Evolutionary conservation across 768 basidiomycete genomes (phyloP).

Genomic region (Mycena rebaudengoi): DNA sequence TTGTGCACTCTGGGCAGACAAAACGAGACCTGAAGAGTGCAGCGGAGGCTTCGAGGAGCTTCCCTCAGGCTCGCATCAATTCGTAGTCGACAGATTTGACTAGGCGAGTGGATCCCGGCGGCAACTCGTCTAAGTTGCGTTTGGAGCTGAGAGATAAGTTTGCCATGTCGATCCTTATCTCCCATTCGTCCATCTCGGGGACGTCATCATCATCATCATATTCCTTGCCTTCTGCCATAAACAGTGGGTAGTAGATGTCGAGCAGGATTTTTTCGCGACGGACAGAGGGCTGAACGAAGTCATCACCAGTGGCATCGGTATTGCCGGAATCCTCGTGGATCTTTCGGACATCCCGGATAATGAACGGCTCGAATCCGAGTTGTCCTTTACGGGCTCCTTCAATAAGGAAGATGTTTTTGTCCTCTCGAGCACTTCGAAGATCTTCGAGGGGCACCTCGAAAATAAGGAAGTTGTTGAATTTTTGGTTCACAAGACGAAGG

Average conservation of each 20-base stretch:
- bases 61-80: conserved; percentile 3
- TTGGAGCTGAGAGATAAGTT: not conserved
- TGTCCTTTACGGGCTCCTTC: not conserved
- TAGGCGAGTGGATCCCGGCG: not conserved
- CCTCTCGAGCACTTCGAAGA: not conserved
- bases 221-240: too few relatives aligned
- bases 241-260: conserved; percentile 10
- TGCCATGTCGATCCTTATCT: conserved; percentile 10
- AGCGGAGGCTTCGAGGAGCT: conserved; percentile 8
- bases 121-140: not conserved
- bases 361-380: conserved; percentile 2
- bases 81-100: conserved; percentile 1
- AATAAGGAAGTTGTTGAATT: not conserved
- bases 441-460: conserved; percentile 6
- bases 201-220: not conserved
- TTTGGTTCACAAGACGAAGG: not conserved
- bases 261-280: not conserved
- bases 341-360: not conserved
- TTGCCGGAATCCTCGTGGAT: not conserved
- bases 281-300: not conserved
- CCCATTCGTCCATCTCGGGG: not conserved
- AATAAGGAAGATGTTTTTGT: conserved; percentile 4
- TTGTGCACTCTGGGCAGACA: conserved; percentile 10
- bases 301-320: not conserved
- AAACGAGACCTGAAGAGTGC: conserved; percentile 6